These are phyloP conservation scores for Phaeodactylum tricornutum DNA, from an alignment of 108 stramenopile species.

Conservation along the genomic window DNA sequence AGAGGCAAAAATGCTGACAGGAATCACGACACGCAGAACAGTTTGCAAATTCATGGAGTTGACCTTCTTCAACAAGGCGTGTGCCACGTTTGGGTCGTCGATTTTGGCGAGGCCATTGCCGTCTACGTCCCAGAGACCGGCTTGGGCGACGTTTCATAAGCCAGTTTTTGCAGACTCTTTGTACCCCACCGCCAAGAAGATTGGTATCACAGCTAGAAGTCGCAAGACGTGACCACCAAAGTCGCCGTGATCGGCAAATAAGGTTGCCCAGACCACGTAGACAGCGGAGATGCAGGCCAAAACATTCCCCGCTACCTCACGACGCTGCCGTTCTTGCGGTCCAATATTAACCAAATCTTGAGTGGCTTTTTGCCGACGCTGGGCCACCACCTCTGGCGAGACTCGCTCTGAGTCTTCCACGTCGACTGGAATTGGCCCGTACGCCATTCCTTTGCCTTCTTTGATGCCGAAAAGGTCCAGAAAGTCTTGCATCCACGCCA, in stretches of 20 bases:
- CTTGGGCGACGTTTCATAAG: slow-evolving; percentile 37
- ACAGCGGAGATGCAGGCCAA: slow-evolving; percentile 4
- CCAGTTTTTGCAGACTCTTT: slow-evolving; percentile 9
- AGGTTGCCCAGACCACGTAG: slow-evolving; percentile 19
- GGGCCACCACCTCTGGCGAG: slow-evolving; percentile 3
- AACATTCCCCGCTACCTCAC: slow-evolving; percentile 6
- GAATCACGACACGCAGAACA: slow-evolving; percentile 1
- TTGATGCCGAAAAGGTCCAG: slow-evolving; percentile 14
- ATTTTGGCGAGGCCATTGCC: slow-evolving; percentile 15
- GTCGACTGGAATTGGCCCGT: slow-evolving; percentile 5
- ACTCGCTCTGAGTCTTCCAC: slow-evolving; percentile 1
- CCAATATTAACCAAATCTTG: slow-evolving; percentile 21
- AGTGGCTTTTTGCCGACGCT: slow-evolving; percentile 5
- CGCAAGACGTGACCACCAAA: slow-evolving; percentile 15
- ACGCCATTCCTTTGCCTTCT: slow-evolving; percentile 16
- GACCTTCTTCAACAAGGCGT: slow-evolving; percentile 22
- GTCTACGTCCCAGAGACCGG: slow-evolving; percentile 26
- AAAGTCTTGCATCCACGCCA: slow-evolving; percentile 22
- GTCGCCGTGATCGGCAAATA: slow-evolving; percentile 20
- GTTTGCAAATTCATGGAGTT: slow-evolving; percentile 31
- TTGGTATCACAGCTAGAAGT: slow-evolving; percentile 17
- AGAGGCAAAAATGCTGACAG: slow-evolving; percentile 14
- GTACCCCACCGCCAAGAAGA: slow-evolving; percentile 20
- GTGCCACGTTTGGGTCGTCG: slow-evolving; percentile 19
- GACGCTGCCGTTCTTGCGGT: slow-evolving; percentile 26